Conservation (phyloP, 352 stramenopile species). For the Phytophthora hibernalis region DNA sequence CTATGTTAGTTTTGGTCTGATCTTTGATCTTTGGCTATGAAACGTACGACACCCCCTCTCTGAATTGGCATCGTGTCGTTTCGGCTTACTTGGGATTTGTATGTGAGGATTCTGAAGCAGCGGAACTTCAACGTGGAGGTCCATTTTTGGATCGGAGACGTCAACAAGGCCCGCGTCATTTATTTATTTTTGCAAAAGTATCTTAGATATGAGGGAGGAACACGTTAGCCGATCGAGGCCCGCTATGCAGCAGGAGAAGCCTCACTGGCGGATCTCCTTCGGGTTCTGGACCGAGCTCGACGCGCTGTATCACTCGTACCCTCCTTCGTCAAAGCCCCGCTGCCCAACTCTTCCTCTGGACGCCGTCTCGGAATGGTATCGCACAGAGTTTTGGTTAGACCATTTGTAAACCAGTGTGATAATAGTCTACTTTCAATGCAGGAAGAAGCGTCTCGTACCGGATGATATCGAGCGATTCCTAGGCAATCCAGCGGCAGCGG, state of each 20-base stretch:
- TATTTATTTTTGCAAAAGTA: not conserved
- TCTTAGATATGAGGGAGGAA: slow-evolving; percentile 13
- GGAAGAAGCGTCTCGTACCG: slow-evolving; percentile 49
- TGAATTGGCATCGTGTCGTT: slow-evolving; percentile 11
- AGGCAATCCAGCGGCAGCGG: slow-evolving; percentile 46
- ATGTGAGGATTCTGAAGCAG: slow-evolving; percentile 10
- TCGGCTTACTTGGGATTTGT: slow-evolving; percentile 20
- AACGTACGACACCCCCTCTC: slow-evolving; percentile 9
- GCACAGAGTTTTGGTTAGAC: no score
- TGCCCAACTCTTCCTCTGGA: slow-evolving; percentile 42
- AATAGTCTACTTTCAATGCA: slow-evolving; percentile 7
- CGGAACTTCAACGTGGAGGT: slow-evolving; percentile 21
- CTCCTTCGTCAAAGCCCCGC: slow-evolving; percentile 52
- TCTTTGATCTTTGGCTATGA: slow-evolving; percentile 11
- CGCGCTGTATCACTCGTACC: slow-evolving; percentile 53
- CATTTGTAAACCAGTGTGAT: not conserved
- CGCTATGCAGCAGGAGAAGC: slow-evolving; percentile 20
- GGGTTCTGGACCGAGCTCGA: slow-evolving; percentile 71
- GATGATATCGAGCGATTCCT: slow-evolving; percentile 51
- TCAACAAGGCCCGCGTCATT: slow-evolving; percentile 12
- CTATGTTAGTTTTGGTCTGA: not conserved
- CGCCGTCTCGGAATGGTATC: slow-evolving; percentile 49
- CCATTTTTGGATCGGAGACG: slow-evolving; percentile 1
- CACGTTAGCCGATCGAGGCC: slow-evolving; percentile 10
- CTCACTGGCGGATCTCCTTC: slow-evolving; percentile 58